These are phyloP conservation scores for Talaromyces ruber DNA, from an alignment of 495 filamentous ascomycete genomes.

Conservation along the genomic window DNA sequence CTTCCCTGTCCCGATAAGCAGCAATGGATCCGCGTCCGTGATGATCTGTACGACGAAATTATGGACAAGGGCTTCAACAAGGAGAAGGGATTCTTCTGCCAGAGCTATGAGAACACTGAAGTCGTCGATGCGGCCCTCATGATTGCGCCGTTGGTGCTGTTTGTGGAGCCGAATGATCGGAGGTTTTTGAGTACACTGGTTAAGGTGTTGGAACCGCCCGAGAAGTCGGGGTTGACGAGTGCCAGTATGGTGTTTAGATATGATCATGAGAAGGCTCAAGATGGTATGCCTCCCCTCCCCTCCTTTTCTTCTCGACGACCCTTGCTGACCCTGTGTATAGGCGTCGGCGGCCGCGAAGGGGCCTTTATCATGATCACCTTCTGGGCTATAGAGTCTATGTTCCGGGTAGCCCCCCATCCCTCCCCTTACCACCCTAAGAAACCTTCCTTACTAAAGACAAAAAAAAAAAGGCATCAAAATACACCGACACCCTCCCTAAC, in stretches of 20 bases:
- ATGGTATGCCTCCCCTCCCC: slow-evolving; percentile 41
- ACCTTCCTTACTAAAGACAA: not conserved
- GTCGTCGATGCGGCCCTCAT: slow-evolving; percentile 62
- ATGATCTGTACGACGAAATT: slow-evolving; percentile 61
- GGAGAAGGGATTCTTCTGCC: slow-evolving; percentile 55
- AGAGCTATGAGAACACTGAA: slow-evolving; percentile 61
- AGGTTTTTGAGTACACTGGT: slow-evolving; percentile 62
- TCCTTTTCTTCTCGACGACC: not conserved
- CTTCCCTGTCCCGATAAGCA: slow-evolving; percentile 59
- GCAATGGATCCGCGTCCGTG: slow-evolving; percentile 52
- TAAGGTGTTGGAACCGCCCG: slow-evolving; percentile 53
- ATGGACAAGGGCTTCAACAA: slow-evolving; percentile 62
- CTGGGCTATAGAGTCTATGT: slow-evolving; percentile 70
- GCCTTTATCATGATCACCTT: slow-evolving; percentile 74
- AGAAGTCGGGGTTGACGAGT: slow-evolving; percentile 64
- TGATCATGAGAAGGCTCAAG: slow-evolving; percentile 53
- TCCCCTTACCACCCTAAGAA: not conserved
- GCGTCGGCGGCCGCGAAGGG: slow-evolving; percentile 66
- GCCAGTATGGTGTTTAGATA: slow-evolving; percentile 66
- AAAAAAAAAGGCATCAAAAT: slow-evolving; percentile 18
- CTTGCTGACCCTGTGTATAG: slow-evolving; percentile 27
- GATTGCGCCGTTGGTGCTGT: slow-evolving; percentile 67
- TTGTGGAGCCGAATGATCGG: slow-evolving; percentile 65
- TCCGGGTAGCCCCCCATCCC: slow-evolving; percentile 36
- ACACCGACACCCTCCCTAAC: slow-evolving; percentile 53